Base-by-base conservation (phyloP, 352 stramenopile genomes). In the Elongisporangium anandrum region DNA sequence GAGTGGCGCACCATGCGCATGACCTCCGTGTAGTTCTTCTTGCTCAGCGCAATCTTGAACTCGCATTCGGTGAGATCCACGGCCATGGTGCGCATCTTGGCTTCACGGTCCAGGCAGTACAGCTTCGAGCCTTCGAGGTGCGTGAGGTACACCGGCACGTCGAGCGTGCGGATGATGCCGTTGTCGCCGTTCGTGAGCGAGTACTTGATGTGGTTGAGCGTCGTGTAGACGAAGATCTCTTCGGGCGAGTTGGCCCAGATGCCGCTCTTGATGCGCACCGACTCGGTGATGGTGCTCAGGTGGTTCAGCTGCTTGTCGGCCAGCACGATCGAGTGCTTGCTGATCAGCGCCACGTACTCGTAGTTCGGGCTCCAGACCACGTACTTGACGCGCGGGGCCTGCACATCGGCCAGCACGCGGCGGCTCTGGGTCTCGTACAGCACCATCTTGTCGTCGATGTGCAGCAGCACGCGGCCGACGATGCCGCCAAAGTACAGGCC, bases 1-100 rank as follows among this genome's bases (percentile, higher is more conserved):
- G 89, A 97, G 72, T 98, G 89, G 34, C 94, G 93, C 55, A 99
- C 97, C 92, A 99, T 99, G 69, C 97, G 90, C 96, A 99, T 99
- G 29, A 99, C 98, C 66, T 99, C 92, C 10, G 90, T 98, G 72
- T 98, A 99, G 70, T 98, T 90, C 67, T 98, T 97, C 68, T 92
- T 86, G 68, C 83, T 91, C 10, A 98, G 72, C 19, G 89, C 86
- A 61, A 99, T 90, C 88, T 99, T 99, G 80, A 99, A 99, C 54
- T 98, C 85, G 56, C 96, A 98, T 84, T 99, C 98, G 1, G 98
- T 99, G 17, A 98, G 92, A 65, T 99, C 97, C 54, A 99, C 97
- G 26, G 90, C 90, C 68, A 99, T 90, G 19, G 95, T 96, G 57
- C 95, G 86, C 70, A 97, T 94, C 74, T 98, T 98, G 41, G 90